Evolutionary conservation across 164 flowering plant species (phyloP).

Genomic region (Hamamelis virginiana): DNA sequence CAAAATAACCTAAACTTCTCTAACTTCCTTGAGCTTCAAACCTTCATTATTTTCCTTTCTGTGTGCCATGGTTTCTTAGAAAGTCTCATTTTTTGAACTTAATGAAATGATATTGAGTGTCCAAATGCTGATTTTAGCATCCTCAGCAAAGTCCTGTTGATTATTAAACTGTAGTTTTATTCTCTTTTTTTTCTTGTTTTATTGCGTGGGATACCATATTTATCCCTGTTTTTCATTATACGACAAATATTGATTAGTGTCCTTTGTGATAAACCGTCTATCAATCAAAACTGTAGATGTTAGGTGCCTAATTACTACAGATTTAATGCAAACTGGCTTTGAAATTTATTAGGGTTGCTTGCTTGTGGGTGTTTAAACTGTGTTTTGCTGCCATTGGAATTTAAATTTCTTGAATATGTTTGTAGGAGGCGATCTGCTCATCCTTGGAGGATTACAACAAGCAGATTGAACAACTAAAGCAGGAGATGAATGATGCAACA

Average conservation of each 20-base stretch:
- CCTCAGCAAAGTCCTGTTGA: not conserved
- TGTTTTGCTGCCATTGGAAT: not conserved
- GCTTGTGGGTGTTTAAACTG: not conserved
- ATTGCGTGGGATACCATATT: not conserved
- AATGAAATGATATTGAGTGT: not conserved
- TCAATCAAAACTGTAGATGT: not conserved
- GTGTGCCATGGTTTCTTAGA: not conserved
- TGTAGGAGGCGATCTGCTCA: constrained; percentile 97
- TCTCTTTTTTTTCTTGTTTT: not conserved
- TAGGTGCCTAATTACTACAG: not conserved
- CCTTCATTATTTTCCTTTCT: not conserved
- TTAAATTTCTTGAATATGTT: constrained; percentile 5
- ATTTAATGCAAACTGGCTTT: not conserved
- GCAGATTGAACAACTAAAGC: constrained; percentile 89
- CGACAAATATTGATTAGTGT: not conserved
- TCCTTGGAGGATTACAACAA: constrained; percentile 99
- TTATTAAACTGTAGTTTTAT: not conserved
- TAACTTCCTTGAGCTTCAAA: too few species aligned
- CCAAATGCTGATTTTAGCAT: not conserved
- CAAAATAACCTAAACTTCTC: too few species aligned
- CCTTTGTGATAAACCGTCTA: not conserved
- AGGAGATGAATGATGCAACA: constrained; percentile 99
- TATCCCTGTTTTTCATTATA: not conserved
- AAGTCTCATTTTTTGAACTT: not conserved
- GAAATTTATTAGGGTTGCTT: not conserved